These are phyloP conservation scores for Mycoemilia scoparia DNA, from an alignment of 192 early-diverging fungal genomes.

Conservation along the genomic window DNA sequence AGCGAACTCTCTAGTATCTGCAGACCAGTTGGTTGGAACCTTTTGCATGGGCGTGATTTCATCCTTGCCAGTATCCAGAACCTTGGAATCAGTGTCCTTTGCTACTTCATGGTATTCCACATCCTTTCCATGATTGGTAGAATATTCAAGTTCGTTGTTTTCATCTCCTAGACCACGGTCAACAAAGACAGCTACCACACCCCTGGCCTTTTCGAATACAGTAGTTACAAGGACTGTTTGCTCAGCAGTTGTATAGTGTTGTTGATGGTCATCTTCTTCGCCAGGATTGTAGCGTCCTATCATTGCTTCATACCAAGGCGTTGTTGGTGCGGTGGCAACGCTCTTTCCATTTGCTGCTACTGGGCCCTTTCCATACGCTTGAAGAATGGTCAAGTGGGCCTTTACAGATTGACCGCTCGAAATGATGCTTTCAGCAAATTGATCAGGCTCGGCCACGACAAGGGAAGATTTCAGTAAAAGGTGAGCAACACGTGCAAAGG, in stretches of 20 bases:
- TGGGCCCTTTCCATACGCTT: conserved; percentile 30
- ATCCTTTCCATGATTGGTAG: too few species aligned
- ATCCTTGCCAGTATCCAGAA: too few species aligned
- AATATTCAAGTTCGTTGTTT: conserved; percentile 3
- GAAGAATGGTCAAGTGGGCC: conserved; percentile 51
- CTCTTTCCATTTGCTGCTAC: neutral
- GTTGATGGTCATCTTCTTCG: conserved; percentile 4
- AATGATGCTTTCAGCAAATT: conserved; percentile 49
- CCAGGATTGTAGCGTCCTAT: conserved; percentile 14
- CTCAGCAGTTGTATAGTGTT: conserved; percentile 17
- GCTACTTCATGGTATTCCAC: too few species aligned
- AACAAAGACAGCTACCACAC: conserved; percentile 39
- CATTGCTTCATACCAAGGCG: conserved; percentile 19
- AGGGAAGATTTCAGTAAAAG: conserved; percentile 44
- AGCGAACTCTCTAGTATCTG: neutral
- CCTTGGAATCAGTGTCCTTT: too few species aligned
- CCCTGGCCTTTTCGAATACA: conserved; percentile 22
- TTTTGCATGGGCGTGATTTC: too few species aligned
- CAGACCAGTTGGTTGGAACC: neutral
- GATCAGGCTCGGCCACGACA: conserved; percentile 34
- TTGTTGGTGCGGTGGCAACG: conserved; percentile 3
- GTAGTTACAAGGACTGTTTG: conserved; percentile 27
- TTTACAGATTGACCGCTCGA: conserved; percentile 34
- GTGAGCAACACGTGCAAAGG: conserved; percentile 57
- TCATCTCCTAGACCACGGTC: conserved; percentile 46